phyloP scores from a whole-genome alignment of 352 stramenopile species.

The Globisporangium emineosum region DNA sequence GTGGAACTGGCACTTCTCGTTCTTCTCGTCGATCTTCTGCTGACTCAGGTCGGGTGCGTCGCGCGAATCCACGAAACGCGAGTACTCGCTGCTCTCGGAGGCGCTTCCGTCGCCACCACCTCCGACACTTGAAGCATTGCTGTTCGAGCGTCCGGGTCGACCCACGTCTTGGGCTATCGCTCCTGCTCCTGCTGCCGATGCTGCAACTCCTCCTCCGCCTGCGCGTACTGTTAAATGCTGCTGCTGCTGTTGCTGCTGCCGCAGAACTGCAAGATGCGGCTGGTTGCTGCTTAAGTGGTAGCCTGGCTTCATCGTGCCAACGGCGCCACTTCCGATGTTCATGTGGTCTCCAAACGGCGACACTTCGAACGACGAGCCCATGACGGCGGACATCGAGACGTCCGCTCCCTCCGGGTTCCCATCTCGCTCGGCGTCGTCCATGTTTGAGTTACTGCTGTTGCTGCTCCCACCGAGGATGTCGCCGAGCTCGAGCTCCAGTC shows the following conservation, averaged over 20 bases:
- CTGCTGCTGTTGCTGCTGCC: constrained; percentile 10
- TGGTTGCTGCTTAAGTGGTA: constrained; percentile 9
- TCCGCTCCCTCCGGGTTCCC: neutral
- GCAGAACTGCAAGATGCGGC: constrained; percentile 10
- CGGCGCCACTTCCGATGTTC: constrained; percentile 7
- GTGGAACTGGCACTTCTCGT: constrained; percentile 69
- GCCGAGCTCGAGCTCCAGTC: constrained; percentile 37
- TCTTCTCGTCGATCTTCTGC: constrained; percentile 61
- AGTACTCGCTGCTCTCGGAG: constrained; percentile 32
- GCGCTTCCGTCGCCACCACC: constrained; percentile 10
- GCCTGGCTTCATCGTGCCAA: constrained; percentile 3
- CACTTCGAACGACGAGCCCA: constrained; percentile 34
- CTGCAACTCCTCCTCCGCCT: neutral
- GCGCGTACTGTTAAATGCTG: constrained; percentile 4
- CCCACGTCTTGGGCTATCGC: neutral
- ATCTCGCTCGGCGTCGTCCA: constrained; percentile 11
- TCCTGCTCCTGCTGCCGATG: neutral
- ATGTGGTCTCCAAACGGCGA: constrained; percentile 32
- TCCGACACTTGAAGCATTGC: constrained; percentile 9
- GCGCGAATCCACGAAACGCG: constrained; percentile 33
- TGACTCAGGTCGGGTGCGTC: constrained; percentile 48
- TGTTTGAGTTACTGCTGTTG: constrained; percentile 11
- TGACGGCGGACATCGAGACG: constrained; percentile 24
- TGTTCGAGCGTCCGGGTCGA: constrained; percentile 8
- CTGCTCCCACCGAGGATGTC: constrained; percentile 29